Evolutionary conservation across 192 early-diverging fungal species (phyloP).

Genomic region (Gonapodya sp.): DNA sequence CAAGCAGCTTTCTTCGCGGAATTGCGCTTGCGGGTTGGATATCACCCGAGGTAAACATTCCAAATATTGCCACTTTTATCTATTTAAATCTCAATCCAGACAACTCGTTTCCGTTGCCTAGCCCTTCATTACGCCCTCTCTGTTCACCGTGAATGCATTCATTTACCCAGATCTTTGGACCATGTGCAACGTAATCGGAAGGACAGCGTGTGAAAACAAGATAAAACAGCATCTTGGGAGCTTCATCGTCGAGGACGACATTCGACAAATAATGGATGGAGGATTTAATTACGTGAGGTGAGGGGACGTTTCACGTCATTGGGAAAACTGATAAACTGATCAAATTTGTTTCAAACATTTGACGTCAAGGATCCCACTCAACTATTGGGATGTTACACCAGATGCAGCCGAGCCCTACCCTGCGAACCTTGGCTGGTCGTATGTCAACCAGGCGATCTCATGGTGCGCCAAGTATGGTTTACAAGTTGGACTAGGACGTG

Average conservation of each 20-base stretch:
- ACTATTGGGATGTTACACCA: not conserved
- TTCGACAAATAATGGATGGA: not conserved
- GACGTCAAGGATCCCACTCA: not conserved
- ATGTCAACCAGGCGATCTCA: not conserved
- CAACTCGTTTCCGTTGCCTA: not conserved
- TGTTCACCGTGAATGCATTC: not conserved
- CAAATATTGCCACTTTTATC: no score
- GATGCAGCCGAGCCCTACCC: not conserved
- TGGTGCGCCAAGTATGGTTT: not conserved
- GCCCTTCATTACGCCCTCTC: not conserved
- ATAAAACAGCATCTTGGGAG: not conserved
- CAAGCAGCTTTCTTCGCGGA: not conserved
- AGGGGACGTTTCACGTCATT: no score
- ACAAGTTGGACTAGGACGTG: not conserved
- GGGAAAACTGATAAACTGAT: no score
- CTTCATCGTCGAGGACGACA: not conserved
- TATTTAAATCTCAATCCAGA: no score
- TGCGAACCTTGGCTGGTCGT: not conserved
- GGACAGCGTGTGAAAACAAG: not conserved
- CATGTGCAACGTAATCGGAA: not conserved
- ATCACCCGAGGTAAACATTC: not conserved
- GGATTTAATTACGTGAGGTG: not conserved
- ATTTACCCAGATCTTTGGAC: not conserved
- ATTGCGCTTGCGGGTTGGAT: not conserved
- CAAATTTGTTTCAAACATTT: no score